These are phyloP conservation scores for Emmonsiellopsis sp. DNA, from an alignment of 2,329 filamentous ascomycete species.

Conservation along the genomic window DNA sequence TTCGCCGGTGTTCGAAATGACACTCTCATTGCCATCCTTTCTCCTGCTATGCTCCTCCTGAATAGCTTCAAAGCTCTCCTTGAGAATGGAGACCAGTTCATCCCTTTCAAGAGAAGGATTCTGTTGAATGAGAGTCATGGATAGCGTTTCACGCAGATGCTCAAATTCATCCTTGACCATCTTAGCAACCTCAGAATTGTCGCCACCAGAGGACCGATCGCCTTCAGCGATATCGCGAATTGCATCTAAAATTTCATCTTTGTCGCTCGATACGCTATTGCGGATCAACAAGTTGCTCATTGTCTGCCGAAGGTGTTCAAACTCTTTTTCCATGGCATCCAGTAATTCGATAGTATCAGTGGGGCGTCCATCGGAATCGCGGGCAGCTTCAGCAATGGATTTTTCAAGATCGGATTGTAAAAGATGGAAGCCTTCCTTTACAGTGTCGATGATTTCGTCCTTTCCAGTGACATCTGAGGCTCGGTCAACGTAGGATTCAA, in stretches of 20 bases:
- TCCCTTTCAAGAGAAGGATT: conserved; percentile 44
- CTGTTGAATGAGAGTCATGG: conserved; percentile 41
- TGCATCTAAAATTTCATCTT: conserved; percentile 53
- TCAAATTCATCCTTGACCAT: conserved; percentile 52
- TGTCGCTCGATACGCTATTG: conserved; percentile 44
- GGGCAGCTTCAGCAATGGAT: conserved; percentile 36
- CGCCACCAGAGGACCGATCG: conserved; percentile 30
- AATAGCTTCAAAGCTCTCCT: conserved; percentile 34
- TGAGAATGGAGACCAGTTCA: conserved; percentile 51
- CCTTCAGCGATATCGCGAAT: conserved; percentile 41
- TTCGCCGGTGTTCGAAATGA: conserved; percentile 46
- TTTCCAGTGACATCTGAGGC: conserved; percentile 60
- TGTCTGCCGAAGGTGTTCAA: conserved; percentile 70
- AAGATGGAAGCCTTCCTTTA: conserved; percentile 44
- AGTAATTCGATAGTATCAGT: conserved; percentile 59
- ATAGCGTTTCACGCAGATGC: conserved; percentile 49
- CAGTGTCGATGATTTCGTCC: conserved; percentile 63
- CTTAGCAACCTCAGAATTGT: conserved; percentile 37
- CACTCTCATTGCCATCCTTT: conserved; percentile 44
- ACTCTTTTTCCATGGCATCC: conserved; percentile 68
- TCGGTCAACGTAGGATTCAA: conserved; percentile 71
- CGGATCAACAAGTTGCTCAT: conserved; percentile 62
- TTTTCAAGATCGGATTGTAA: conserved; percentile 50
- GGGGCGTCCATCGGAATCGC: conserved; percentile 20
- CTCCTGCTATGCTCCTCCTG: conserved; percentile 45